Base-by-base conservation (phyloP, 1,139 yeast genomes). In the Debaryomyces sp. region DNA sequence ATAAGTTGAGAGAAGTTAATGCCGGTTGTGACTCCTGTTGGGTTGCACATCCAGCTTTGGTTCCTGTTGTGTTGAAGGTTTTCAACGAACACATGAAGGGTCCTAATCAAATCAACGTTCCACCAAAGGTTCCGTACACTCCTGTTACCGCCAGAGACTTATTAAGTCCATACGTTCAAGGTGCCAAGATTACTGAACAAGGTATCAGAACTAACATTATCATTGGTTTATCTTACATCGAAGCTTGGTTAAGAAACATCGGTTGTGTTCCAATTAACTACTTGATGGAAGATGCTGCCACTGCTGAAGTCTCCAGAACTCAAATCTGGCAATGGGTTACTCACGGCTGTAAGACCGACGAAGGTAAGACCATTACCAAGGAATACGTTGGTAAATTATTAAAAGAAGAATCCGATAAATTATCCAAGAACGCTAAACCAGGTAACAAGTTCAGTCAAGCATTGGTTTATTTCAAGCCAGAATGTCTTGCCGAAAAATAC, bases 221-320 rank as follows among this genome's bases (percentile, higher is more conserved):
- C 63, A 85, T 86, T 71, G 94, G 94, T 49, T 77, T 87, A 54
- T 81, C 86, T 27, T 87, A 87, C 71, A 85, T 86, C 71, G 94
- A 85, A 73, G 92, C 92, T 38, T 87, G 94, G 94, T 80, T 87
- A 62, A 79, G 90, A 60, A 87, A 89, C 51, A 71, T 82, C 56
- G 94, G 94, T 22, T 85, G 91, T 73, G 91, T 87, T 51, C 92
- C 95, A 59, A 86, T 87, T 70, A 85, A 87, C 75, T 84, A 80
- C 67, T 77, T 87, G 71, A 87, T 87, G 95, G 95, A 87, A 71
- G 94, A 87, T 62, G 94, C 94, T 47, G 94, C 94, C 44, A 87
- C 94, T 50, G 94, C 94, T 47, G 95, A 87, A 68, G 94, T 87
- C 36, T 86, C 92, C 30, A 83, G 95, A 67, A 81, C 89, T 36